Evolutionary conservation across 1,284 basidiomycete genomes (phyloP), one percentile per base, ranked within the genome.

Genomic region (Ustilago sp.): DNA sequence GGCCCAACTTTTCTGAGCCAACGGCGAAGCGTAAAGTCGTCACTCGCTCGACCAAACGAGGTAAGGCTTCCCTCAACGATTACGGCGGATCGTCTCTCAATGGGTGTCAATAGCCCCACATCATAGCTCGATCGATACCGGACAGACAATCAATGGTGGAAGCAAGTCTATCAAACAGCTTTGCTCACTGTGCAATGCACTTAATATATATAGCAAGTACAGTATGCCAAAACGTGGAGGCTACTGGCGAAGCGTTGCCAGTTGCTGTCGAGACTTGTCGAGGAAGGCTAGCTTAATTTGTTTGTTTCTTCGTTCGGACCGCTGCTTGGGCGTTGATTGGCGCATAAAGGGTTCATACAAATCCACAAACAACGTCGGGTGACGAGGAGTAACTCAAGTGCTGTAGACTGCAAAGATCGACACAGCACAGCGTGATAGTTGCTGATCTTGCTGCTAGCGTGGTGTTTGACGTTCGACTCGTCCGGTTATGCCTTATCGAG

Each of bases 381-480:
- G 23, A 28, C 23, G 23, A 28, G 23, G 23, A 28, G 23, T 28
- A 28, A 28, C 23, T 28, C 23, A 45, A 45, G n/a, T 23, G n/a
- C n/a, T 7, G 43, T 45, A 19, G 43, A n/a, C n/a, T 45, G 43
- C 43, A 45, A 19, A 45, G 43, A 45, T 45, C 43, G 43, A 45
- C 43, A 45, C 43, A 7, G 43, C n/a, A 19, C n/a, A 45, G 17
- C 43, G 43, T 15, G n/a, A 19, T 45, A 45, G n/a, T 19, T 15
- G 39, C 39, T 41, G 39, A 15, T 41, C 39, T 17, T 43, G 39
- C 12, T 17, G 9, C 4, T 19, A 19, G 4, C n/a, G 48, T 57
- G 50, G 31, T n/a, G 54, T 57, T 48, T 48, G 45, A 47, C 32
- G 35, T 45, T 59, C 15, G 45, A 48, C 57, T 59, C 47, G 47